These are phyloP conservation scores for Penicillium salamii DNA, from an alignment of 495 filamentous ascomycete genomes.

Conservation along the genomic window DNA sequence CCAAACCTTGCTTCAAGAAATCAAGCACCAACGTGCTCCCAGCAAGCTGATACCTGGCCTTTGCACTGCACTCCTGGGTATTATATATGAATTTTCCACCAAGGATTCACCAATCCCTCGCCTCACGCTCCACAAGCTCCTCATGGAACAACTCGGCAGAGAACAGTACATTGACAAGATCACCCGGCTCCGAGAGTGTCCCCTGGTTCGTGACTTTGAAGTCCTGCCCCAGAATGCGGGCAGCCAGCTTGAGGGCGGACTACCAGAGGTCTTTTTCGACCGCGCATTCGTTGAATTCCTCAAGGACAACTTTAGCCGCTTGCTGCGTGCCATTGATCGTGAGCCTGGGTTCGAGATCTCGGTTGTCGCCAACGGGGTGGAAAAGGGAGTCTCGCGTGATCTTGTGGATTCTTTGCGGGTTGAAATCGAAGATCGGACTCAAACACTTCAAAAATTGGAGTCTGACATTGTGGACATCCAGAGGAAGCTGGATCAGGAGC, in stretches of 20 bases:
- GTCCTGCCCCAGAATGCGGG: slow-evolving; percentile 69
- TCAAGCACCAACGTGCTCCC: slow-evolving; percentile 56
- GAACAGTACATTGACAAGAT: slow-evolving; percentile 89
- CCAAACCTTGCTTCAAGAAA: slow-evolving; percentile 76
- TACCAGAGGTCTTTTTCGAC: slow-evolving; percentile 86
- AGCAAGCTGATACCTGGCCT: slow-evolving; percentile 74
- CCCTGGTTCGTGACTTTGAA: slow-evolving; percentile 88
- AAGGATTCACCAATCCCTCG: slow-evolving; percentile 92
- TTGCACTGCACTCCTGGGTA: slow-evolving; percentile 77
- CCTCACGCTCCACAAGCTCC: slow-evolving; percentile 73
- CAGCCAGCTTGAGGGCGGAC: slow-evolving; percentile 50
- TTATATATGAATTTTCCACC: slow-evolving; percentile 95
- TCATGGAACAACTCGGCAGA: slow-evolving; percentile 75
- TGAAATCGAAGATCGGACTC: slow-evolving; percentile 70
- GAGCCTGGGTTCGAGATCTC: slow-evolving; percentile 84
- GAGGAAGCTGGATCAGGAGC: slow-evolving; percentile 71
- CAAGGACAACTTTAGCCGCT: slow-evolving; percentile 89
- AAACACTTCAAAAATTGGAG: slow-evolving; percentile 65
- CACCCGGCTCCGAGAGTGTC: slow-evolving; percentile 70
- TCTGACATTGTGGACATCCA: slow-evolving; percentile 63
- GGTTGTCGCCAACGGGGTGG: slow-evolving; percentile 70
- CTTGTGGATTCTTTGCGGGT: slow-evolving; percentile 77
- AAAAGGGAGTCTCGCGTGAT: slow-evolving; percentile 80
- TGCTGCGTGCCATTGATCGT: slow-evolving; percentile 84
- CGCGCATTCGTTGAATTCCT: slow-evolving; percentile 87